Percentiles rank a stretch among this genome's conserved stretches.
These are phyloP conservation scores for Pseudogymnoascus pannorum DNA, from an alignment of 2,329 filamentous ascomycete genomes.

Conservation along the genomic window DNA sequence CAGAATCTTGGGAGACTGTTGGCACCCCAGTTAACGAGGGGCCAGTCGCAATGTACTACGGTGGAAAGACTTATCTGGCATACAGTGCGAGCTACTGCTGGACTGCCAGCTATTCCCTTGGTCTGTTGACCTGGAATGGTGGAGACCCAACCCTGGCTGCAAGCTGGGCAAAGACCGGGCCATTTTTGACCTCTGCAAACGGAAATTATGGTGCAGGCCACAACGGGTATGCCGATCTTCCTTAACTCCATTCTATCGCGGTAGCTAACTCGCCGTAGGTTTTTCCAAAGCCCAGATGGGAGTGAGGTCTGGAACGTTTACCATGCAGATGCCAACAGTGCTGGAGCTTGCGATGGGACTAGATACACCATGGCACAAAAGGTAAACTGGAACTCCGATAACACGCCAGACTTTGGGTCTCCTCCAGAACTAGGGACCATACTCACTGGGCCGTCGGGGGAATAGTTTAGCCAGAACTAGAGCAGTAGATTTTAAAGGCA, in stretches of 20 bases:
- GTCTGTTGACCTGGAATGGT: slow-evolving; percentile 46
- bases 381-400: slow-evolving; percentile 43
- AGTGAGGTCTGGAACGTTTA: slow-evolving; percentile 49
- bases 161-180: slow-evolving; percentile 47
- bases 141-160: slow-evolving; percentile 36
- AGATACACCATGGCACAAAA: slow-evolving; percentile 48
- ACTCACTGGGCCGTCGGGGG: slow-evolving; percentile 31
- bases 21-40: slow-evolving; percentile 48
- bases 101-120: slow-evolving; percentile 47
- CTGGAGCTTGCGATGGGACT: slow-evolving; percentile 45
- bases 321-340: slow-evolving; percentile 43
- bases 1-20: slow-evolving; percentile 43
- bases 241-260: not conserved
- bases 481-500: not conserved
- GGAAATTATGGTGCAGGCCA: slow-evolving; percentile 48
- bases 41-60: slow-evolving; percentile 44
- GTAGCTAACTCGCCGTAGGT: slow-evolving; percentile 30
- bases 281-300: slow-evolving; percentile 50
- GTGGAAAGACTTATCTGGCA: slow-evolving; percentile 44
- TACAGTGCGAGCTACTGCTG: slow-evolving; percentile 52
- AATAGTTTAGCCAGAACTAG: slow-evolving; percentile 17
- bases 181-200: slow-evolving; percentile 44
- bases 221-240: slow-evolving; percentile 24
- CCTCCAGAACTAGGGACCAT: slow-evolving; percentile 26
- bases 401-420: slow-evolving; percentile 44